Evolutionary conservation across 169 alveolate genomes (phyloP).

Genomic region (Eimeria tenella): DNA sequence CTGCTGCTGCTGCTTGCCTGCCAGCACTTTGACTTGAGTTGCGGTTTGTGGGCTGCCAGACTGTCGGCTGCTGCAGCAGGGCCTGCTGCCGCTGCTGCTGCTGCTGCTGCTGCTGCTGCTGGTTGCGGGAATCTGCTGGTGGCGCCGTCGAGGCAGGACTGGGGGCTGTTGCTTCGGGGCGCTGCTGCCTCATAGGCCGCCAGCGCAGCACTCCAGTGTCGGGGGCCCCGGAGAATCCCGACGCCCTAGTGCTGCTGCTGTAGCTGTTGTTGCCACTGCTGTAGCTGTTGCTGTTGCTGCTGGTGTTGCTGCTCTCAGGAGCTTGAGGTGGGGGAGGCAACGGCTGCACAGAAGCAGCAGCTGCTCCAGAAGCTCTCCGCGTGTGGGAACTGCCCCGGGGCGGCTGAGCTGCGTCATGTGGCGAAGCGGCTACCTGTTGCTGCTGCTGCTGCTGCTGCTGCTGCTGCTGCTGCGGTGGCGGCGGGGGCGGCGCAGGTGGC

Average conservation of each 20-base stretch:
- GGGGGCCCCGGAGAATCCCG: conserved; percentile 25
- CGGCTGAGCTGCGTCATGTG: not conserved
- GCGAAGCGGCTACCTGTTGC: conserved; percentile 3
- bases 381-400: conserved; percentile 12
- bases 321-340: conserved; percentile 40
- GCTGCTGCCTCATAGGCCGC: conserved; percentile 57
- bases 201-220: conserved; percentile 57
- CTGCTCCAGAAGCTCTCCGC: conserved; percentile 3
- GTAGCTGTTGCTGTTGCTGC: conserved; percentile 5
- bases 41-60: not conserved
- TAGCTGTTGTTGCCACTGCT: conserved; percentile 2
- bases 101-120: conserved; percentile 56
- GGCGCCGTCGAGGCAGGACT: not conserved
- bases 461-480: conserved; percentile 27
- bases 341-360: not conserved
- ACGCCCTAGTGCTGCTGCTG: conserved; percentile 34
- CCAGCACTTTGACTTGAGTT: conserved; percentile 7
- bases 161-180: conserved; percentile 18
- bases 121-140: not conserved
- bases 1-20: conserved; percentile 4
- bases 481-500: conserved; percentile 15
- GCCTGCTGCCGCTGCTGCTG: conserved; percentile 34
- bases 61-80: not conserved
- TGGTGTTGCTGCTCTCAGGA: conserved; percentile 21
- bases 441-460: conserved; percentile 38